Percentiles rank a stretch among this genome's conserved stretches.
Evolutionary conservation across 1,284 basidiomycete genomes (phyloP).

Genomic region (Sparassis latifolia): DNA sequence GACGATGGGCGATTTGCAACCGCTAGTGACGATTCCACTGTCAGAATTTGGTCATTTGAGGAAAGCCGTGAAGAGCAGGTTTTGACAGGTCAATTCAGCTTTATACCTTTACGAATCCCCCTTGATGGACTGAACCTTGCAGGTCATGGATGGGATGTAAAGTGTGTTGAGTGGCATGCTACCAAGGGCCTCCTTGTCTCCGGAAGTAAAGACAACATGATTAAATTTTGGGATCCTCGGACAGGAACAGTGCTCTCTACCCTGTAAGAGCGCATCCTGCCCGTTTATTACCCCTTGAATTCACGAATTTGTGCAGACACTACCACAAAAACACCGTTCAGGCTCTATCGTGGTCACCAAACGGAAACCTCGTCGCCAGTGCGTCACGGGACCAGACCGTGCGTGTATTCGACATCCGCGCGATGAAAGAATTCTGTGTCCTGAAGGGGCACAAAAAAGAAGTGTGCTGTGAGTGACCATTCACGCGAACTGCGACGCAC

Average conservation of each 20-base stretch:
- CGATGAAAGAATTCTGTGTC: conserved; percentile 90
- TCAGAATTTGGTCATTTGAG: conserved; percentile 95
- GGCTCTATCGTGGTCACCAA: conserved; percentile 87
- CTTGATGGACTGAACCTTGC: neutral
- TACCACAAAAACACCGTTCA: conserved; percentile 98
- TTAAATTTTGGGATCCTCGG: conserved; percentile 99
- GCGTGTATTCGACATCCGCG: conserved; percentile 96
- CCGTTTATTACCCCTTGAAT: neutral
- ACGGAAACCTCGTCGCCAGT: conserved; percentile 90
- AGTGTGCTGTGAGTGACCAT: conserved; percentile 80
- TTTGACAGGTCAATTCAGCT: conserved; percentile 58
- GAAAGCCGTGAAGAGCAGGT: conserved; percentile 85
- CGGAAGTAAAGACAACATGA: conserved; percentile 95
- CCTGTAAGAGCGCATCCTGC: conserved; percentile 44
- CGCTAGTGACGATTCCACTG: conserved; percentile 89
- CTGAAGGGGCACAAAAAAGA: conserved; percentile 96
- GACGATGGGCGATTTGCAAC: conserved; percentile 91
- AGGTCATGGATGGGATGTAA: conserved; percentile 98
- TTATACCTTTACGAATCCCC: neutral
- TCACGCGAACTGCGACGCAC: neutral
- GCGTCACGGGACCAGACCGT: conserved; percentile 92
- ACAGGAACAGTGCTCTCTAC: conserved; percentile 84
- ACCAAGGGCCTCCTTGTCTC: conserved; percentile 92
- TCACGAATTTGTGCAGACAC: conserved; percentile 47
- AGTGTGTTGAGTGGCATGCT: conserved; percentile 98